These are phyloP conservation scores for Talaromyces albobiverticillius DNA, from an alignment of 2,329 filamentous ascomycete genomes.

Conservation along the genomic window DNA sequence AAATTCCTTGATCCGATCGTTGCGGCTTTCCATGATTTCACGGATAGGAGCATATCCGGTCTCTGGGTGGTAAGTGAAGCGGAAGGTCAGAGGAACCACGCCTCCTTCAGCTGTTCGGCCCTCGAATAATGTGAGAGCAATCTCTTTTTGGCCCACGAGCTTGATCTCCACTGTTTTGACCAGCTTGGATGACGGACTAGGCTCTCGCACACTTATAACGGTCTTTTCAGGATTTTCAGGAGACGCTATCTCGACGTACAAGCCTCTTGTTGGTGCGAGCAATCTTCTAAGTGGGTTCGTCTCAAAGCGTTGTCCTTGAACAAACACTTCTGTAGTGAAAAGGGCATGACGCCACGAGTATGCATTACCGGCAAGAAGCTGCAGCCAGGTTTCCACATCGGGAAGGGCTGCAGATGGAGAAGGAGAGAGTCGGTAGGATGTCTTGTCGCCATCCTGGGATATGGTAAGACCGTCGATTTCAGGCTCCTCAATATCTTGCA, in stretches of 20 bases:
- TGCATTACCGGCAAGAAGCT: slow-evolving; percentile 77
- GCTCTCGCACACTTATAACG: slow-evolving; percentile 81
- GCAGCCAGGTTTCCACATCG: slow-evolving; percentile 77
- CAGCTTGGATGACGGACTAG: slow-evolving; percentile 79
- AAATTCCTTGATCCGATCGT: slow-evolving; percentile 98
- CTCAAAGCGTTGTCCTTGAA: slow-evolving; percentile 95
- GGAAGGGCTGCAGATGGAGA: slow-evolving; percentile 73
- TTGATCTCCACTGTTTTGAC: slow-evolving; percentile 85
- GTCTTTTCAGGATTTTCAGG: slow-evolving; percentile 82
- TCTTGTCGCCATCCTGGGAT: slow-evolving; percentile 74
- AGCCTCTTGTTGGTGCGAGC: slow-evolving; percentile 78
- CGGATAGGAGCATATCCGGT: slow-evolving; percentile 95
- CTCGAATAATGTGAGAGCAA: slow-evolving; percentile 87
- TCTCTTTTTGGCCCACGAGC: slow-evolving; percentile 71
- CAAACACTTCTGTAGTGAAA: slow-evolving; percentile 87
- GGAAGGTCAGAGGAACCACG: slow-evolving; percentile 77
- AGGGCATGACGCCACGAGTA: slow-evolving; percentile 95
- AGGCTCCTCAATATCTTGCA: slow-evolving; percentile 65
- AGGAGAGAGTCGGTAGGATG: slow-evolving; percentile 77
- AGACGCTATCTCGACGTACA: slow-evolving; percentile 82
- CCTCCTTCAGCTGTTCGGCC: slow-evolving; percentile 82
- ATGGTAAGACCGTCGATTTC: slow-evolving; percentile 86
- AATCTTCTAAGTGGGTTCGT: slow-evolving; percentile 93
- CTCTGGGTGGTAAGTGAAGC: slow-evolving; percentile 92
- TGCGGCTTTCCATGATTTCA: slow-evolving; percentile 93